These are phyloP conservation scores for Aechmea fasciata DNA, from an alignment of 176 grass and related monocot species.

Conservation along the genomic window DNA sequence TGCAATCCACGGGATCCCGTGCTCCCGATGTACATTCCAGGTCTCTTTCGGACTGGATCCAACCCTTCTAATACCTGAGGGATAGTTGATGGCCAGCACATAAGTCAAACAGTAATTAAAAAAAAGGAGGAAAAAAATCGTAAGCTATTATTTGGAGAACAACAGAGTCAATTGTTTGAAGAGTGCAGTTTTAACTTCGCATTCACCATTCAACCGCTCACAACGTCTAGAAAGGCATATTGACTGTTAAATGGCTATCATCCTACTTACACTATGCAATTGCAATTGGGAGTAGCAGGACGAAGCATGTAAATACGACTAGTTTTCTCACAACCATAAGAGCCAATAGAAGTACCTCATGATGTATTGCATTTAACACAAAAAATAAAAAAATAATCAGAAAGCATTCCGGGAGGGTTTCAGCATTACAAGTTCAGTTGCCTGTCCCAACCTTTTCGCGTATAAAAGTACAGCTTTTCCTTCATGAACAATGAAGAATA, in stretches of 20 bases:
- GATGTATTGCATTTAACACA: too few relatives aligned
- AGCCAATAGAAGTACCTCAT: too few relatives aligned
- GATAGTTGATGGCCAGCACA: constrained; percentile 16
- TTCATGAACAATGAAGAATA: too few relatives aligned
- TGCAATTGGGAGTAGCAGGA: neutral
- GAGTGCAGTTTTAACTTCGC: neutral
- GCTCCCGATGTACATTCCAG: constrained; percentile 98
- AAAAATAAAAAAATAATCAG: too few relatives aligned
- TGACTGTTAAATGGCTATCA: neutral
- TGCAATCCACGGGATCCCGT: constrained; percentile 93
- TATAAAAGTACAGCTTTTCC: too few relatives aligned
- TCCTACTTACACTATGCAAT: neutral
- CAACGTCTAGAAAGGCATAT: neutral
- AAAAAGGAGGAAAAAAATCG: neutral
- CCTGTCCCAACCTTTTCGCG: too few relatives aligned
- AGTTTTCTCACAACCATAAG: neutral
- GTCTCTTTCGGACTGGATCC: constrained; percentile 93
- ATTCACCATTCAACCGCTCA: neutral
- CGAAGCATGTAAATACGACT: neutral
- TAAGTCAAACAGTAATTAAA: neutral
- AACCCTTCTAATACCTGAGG: constrained; percentile 88
- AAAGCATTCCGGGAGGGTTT: too few relatives aligned
- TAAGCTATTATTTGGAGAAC: neutral
- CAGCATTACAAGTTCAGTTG: too few relatives aligned
- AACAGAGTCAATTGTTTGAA: neutral